Base-by-base conservation (phyloP, 2,329 filamentous ascomycete genomes). In the Penicillium glabrum region DNA sequence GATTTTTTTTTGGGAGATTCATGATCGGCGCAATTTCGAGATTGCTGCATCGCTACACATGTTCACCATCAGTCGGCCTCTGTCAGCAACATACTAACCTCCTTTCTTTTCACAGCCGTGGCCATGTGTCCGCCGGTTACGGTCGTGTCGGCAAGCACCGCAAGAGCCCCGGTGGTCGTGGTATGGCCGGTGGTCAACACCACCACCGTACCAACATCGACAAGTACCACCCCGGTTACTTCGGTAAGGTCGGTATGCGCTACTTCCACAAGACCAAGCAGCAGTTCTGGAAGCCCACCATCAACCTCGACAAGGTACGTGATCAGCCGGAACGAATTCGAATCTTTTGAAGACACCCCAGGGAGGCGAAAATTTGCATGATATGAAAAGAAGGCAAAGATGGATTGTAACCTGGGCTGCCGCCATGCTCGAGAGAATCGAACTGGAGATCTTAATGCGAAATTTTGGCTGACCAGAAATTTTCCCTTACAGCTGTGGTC, bases 81-180 rank as follows among this genome's bases (percentile, higher is more conserved):
- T 8, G 14, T 39, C 47, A 27, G 54, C 58, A 54, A 46, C 8
- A 37, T 51, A 61, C 63, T 69, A 60, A 66, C 63, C 45, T 60
- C 31, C 60, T 53, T 56, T 62, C 64, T 60, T 69, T 48, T 61
- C 50, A 54, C 77, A 92, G 89, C 85, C 92, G 93, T 85, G 93
- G 93, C 82, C 91, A 99, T 84, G 95, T 99, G 79, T 96, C 90
- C 77, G 91, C 92, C 86, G 95, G 95, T 86, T 88, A 98, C 82
- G 93, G 95, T 85, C 93, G 93, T 87, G 82, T 98, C 79, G 95
- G 95, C 80, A 98, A 98, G 90, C 93, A 97, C 89, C 86, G 95
- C 79, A 98, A 99, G 89, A 84, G 87, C 74, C 86, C 86, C 75
- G 86, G 86, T 86, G 86, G 85, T 84, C 86, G 86, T 77, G 86